Conservation (phyloP, 2,329 filamentous ascomycete species). For the Monilinia aucupariae region DNA sequence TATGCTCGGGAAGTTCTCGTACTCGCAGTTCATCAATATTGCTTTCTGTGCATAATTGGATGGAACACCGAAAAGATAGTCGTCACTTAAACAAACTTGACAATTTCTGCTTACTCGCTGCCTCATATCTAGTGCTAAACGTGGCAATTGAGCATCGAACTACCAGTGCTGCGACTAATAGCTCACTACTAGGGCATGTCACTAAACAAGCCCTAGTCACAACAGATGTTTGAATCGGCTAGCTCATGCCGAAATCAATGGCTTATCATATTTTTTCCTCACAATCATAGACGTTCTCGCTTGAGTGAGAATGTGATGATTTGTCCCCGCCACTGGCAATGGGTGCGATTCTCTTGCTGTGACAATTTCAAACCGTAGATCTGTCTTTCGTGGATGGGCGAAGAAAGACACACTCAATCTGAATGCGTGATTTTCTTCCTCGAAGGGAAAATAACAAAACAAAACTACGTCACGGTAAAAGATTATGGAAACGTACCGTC, state of each 20-base stretch:
- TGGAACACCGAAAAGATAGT: not conserved
- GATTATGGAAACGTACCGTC: constrained; percentile 51
- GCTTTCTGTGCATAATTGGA: not conserved
- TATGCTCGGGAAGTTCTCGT: not conserved
- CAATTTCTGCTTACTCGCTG: not conserved
- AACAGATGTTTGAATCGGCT: not conserved
- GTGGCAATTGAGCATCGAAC: not conserved
- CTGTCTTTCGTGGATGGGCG: not conserved
- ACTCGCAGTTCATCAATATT: not conserved
- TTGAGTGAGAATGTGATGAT: not conserved
- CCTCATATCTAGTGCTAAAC: not conserved
- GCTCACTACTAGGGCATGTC: not conserved
- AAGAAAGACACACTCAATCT: not conserved
- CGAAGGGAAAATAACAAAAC: constrained; percentile 16
- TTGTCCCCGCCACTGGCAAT: not conserved
- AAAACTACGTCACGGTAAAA: constrained; percentile 12
- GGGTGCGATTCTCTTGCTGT: not conserved
- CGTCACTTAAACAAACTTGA: not conserved
- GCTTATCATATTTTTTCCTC: not conserved
- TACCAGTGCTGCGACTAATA: not conserved
- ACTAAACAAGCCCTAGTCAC: constrained; percentile 1
- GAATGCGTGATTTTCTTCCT: not conserved
- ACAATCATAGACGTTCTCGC: not conserved
- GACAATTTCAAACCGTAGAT: not conserved
- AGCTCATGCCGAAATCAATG: not conserved